A percentile compares a stretch with the other conserved stretches of the same genome.
phyloP scores from a whole-genome alignment of 345 rosid genomes.

The Aquilaria yunnanensis region DNA sequence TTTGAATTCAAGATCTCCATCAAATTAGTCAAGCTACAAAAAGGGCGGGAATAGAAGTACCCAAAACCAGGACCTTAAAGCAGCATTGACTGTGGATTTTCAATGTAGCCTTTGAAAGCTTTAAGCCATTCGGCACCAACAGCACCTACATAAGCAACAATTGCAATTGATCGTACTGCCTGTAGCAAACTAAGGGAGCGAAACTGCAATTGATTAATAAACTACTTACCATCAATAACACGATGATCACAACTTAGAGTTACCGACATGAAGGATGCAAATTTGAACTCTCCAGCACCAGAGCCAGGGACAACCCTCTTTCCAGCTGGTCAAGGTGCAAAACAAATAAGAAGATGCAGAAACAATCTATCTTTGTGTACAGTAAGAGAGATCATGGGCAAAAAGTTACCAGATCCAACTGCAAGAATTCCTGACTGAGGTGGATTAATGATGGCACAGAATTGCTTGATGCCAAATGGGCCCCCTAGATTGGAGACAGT shows the following conservation, averaged over 20 bases:
- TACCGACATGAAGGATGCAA: conserved; percentile 79
- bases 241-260: conserved; percentile 98
- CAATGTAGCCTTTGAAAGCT: conserved; percentile 87
- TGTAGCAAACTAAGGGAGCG: background rate
- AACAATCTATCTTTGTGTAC: background rate
- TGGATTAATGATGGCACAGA: conserved; percentile 92
- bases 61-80: conserved; percentile 30
- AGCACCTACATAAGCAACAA: conserved; percentile 46
- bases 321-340: conserved; percentile 52
- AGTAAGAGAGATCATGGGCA: background rate
- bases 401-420: conserved; percentile 69
- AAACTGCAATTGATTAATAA: background rate
- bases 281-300: conserved; percentile 55
- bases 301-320: conserved; percentile 77
- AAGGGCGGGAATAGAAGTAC: background rate
- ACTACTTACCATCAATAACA: conserved; percentile 73
- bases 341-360: conserved; percentile 8
- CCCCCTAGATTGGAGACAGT: conserved; percentile 97
- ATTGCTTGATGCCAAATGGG: conserved; percentile 92
- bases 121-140: conserved; percentile 96
- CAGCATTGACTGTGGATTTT: conserved; percentile 93
- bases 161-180: background rate
- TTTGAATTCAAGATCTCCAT: background rate
- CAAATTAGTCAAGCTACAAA: background rate
- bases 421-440: conserved; percentile 97